Conservation (phyloP, 2,329 filamentous ascomycete species). For the Apiospora kogelbergensis region DNA sequence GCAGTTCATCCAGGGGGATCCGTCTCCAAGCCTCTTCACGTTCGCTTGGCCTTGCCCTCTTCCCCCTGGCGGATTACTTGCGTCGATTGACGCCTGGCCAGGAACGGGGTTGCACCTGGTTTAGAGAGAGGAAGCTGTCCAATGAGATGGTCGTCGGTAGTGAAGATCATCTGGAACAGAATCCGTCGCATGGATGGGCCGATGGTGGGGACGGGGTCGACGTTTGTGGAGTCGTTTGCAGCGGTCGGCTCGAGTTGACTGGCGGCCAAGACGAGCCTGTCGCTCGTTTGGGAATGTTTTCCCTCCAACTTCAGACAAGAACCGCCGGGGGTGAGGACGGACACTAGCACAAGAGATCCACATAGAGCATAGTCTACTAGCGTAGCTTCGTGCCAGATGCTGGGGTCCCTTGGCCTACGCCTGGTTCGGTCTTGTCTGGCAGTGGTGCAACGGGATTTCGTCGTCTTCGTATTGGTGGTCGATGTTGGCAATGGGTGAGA, state of each 20-base stretch:
- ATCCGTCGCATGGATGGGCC: conserved; percentile 14
- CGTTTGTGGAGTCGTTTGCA: background rate
- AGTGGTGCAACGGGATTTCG: background rate
- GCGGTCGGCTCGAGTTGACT: background rate
- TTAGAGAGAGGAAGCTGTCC: background rate
- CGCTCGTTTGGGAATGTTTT: conserved; percentile 7
- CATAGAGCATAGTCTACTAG: background rate
- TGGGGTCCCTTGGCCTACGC: background rate
- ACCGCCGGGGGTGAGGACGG: background rate
- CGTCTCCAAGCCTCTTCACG: background rate
- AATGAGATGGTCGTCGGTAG: conserved; percentile 6
- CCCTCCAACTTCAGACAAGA: background rate
- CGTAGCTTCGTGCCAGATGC: background rate
- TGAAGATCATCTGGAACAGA: conserved; percentile 16
- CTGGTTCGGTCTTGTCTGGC: too few relatives aligned
- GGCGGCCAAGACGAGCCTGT: background rate
- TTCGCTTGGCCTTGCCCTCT: background rate
- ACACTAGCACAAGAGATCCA: too few relatives aligned
- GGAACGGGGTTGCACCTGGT: background rate
- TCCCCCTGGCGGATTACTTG: background rate
- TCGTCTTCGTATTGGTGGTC: background rate
- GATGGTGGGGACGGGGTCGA: conserved; percentile 11
- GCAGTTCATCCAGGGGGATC: background rate
- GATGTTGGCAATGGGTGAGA: background rate
- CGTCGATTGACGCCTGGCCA: background rate